Evolutionary conservation across 768 basidiomycete genomes (phyloP).

Genomic region (Termitomyces sp.): DNA sequence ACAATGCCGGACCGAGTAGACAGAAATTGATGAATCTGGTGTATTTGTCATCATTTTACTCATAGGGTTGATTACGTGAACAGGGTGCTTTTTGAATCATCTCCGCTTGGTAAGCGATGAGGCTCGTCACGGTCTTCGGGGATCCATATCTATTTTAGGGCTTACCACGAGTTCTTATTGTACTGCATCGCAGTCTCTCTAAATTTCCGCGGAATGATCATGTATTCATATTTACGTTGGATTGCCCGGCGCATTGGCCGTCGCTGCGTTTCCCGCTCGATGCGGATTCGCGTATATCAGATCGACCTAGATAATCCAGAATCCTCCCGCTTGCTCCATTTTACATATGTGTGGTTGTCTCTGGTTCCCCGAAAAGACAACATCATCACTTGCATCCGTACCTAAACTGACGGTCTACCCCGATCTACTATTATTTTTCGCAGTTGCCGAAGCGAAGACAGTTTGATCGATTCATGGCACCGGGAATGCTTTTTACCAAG

Average conservation of each 20-base stretch:
- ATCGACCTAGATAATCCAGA: background rate
- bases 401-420: background rate
- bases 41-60: slow-evolving; percentile 9
- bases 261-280: too few relatives aligned
- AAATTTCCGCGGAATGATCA: background rate
- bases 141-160: background rate
- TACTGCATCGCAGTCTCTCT: background rate
- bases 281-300: too few relatives aligned
- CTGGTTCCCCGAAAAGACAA: background rate
- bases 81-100: background rate
- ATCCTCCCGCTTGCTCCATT: background rate
- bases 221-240: background rate
- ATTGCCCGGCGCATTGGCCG: background rate
- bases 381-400: background rate
- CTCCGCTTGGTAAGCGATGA: background rate
- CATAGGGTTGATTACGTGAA: background rate
- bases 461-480: background rate
- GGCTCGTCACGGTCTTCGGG: background rate
- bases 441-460: background rate
- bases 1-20: background rate
- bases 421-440: background rate
- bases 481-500: background rate
- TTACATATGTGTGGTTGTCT: background rate
- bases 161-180: background rate
- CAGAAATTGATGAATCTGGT: background rate